Evolutionary conservation across 2,329 filamentous ascomycete species (phyloP).

Genomic region (Grosmannia serpens): DNA sequence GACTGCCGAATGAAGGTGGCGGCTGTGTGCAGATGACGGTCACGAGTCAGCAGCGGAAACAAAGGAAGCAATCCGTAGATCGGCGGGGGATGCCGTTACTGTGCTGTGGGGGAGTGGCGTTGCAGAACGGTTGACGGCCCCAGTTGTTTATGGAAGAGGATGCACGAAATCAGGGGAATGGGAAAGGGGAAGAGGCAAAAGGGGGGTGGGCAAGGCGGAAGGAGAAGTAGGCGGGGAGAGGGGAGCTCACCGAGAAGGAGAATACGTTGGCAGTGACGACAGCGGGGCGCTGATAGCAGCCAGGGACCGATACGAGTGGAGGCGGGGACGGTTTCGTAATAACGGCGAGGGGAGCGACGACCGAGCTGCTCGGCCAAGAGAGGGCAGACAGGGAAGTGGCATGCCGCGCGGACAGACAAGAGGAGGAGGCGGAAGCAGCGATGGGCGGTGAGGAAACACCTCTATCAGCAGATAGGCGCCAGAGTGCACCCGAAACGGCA

Average conservation of each 20-base stretch:
- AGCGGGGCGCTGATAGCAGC: constrained; percentile 8
- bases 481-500: not conserved
- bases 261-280: constrained; percentile 8
- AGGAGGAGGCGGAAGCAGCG: not conserved
- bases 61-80: not conserved
- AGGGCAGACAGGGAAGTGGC: constrained; percentile 3
- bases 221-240: not conserved
- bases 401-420: constrained; percentile 4
- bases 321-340: constrained; percentile 7
- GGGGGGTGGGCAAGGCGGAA: not conserved
- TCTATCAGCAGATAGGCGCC: not conserved
- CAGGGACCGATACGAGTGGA: constrained; percentile 4
- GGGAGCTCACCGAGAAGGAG: constrained; percentile 5
- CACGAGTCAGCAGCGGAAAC: not conserved
- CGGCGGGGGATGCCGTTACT: not conserved
- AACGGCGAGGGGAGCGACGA: constrained; percentile 3
- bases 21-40: not conserved
- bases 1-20: not conserved
- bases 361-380: constrained; percentile 7
- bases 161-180: not conserved
- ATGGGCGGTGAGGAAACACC: not conserved
- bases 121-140: not conserved
- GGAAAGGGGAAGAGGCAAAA: not conserved
- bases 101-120: not conserved
- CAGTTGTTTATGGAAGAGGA: not conserved